Evolutionary conservation across 768 basidiomycete genomes (phyloP).

Genomic region (Hydnomerulius pinastri): DNA sequence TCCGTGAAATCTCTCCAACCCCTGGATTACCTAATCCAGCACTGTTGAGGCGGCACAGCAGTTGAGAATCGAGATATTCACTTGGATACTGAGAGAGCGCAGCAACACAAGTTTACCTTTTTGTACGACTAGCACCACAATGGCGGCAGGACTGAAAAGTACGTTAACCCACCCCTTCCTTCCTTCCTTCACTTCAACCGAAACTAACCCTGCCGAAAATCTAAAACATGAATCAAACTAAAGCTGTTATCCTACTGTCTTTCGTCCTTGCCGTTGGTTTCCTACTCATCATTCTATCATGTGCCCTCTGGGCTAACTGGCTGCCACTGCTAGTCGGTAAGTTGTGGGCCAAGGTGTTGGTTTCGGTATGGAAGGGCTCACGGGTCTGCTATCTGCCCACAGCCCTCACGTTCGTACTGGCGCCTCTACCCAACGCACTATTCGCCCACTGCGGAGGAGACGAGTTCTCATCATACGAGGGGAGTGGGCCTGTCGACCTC

Average conservation of each 20-base stretch:
- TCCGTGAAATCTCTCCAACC: neutral
- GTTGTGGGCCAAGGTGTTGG: constrained; percentile 27
- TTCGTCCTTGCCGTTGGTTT: constrained; percentile 99
- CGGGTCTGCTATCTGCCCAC: neutral
- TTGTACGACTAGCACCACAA: constrained; percentile 40
- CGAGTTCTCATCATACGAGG: constrained; percentile 81
- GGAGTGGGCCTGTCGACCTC: constrained; percentile 76
- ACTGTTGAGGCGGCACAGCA: neutral
- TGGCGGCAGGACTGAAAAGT: constrained; percentile 74
- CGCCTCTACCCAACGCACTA: constrained; percentile 92
- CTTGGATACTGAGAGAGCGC: constrained; percentile 2
- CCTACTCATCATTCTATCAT: constrained; percentile 94
- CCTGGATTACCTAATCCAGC: constrained; percentile 25
- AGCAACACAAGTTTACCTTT: neutral
- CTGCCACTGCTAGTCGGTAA: constrained; percentile 92
- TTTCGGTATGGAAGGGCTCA: neutral
- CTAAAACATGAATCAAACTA: neutral
- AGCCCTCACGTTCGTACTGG: constrained; percentile 95
- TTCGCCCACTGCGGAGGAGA: constrained; percentile 92
- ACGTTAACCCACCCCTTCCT: constrained; percentile 23
- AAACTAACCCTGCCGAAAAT: neutral
- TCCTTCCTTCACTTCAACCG: too few relatives aligned
- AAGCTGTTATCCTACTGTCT: constrained; percentile 94
- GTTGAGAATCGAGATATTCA: neutral
- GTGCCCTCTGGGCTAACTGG: constrained; percentile 97